phyloP scores from a whole-genome alignment of 75 land plant species.

The Sequoia sempervirens region DNA sequence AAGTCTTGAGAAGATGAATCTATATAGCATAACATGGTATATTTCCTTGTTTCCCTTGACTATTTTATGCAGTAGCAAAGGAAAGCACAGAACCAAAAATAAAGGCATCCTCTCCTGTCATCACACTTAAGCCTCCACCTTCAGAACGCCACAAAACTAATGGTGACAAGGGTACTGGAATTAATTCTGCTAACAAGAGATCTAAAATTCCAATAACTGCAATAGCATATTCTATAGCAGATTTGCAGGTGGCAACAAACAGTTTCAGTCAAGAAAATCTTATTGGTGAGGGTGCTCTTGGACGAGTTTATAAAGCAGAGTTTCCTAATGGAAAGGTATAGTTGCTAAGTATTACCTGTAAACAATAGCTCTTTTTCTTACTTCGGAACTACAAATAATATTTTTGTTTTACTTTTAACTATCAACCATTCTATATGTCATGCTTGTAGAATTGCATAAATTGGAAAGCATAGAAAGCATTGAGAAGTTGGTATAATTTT shows the following conservation, averaged over 20 bases:
- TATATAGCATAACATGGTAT: background rate
- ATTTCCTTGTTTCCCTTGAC: conserved; percentile 5
- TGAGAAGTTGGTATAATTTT: background rate
- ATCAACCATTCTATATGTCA: background rate
- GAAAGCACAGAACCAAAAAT: conserved; percentile 52
- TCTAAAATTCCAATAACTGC: conserved; percentile 65
- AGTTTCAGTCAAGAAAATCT: conserved; percentile 88
- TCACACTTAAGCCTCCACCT: conserved; percentile 67
- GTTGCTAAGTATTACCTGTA: background rate
- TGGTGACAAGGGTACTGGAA: conserved; percentile 27
- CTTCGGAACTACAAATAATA: background rate
- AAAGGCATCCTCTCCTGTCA: conserved; percentile 23
- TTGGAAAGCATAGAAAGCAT: background rate
- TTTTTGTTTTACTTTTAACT: background rate
- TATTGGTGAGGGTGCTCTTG: conserved; percentile 86
- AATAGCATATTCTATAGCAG: conserved; percentile 73
- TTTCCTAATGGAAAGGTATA: conserved; percentile 81
- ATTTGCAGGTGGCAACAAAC: conserved; percentile 82
- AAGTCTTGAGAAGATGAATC: background rate
- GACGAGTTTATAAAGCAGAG: conserved; percentile 86
- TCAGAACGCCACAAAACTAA: conserved; percentile 29
- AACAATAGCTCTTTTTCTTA: background rate
- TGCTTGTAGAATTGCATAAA: background rate
- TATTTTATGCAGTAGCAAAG: conserved; percentile 15
- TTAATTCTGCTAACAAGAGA: conserved; percentile 48